Evolutionary conservation across 495 filamentous ascomycete species (phyloP).

Genomic region (Neurospora sp.): DNA sequence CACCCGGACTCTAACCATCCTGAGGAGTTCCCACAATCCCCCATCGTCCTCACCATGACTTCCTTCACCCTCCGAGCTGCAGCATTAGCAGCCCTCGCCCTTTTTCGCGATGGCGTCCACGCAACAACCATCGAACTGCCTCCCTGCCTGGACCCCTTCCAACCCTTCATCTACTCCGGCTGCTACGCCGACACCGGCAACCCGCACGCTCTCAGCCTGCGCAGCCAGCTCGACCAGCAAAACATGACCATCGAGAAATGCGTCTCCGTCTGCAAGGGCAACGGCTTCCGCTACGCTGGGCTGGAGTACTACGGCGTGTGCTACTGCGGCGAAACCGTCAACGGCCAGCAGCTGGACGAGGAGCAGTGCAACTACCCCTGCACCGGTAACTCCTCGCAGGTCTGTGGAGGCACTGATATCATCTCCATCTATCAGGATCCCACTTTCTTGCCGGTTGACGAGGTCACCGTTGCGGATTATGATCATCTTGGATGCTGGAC

Average conservation of each 20-base stretch:
- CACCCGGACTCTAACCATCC: neutral
- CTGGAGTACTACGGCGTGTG: conserved; percentile 46
- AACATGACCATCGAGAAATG: conserved; percentile 44
- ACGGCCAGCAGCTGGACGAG: conserved; percentile 21
- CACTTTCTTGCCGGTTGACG: conserved; percentile 35
- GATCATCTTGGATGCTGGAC: conserved; percentile 45
- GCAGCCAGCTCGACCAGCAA: conserved; percentile 22
- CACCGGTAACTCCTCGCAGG: conserved; percentile 32
- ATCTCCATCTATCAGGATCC: conserved; percentile 43
- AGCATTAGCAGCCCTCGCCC: conserved; percentile 22
- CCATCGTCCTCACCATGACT: conserved; percentile 9
- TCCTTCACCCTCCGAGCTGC: conserved; percentile 14
- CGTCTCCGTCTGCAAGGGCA: conserved; percentile 44
- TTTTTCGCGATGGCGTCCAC: conserved; percentile 16
- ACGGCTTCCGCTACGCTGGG: conserved; percentile 44
- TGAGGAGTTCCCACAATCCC: neutral
- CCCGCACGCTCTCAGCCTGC: conserved; percentile 30
- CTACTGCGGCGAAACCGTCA: conserved; percentile 41
- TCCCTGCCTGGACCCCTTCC: conserved; percentile 30
- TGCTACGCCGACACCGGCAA: conserved; percentile 35
- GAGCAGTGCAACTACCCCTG: conserved; percentile 36
- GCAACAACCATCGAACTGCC: conserved; percentile 31
- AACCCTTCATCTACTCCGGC: conserved; percentile 41
- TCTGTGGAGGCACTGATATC: conserved; percentile 36
- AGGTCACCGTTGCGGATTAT: conserved; percentile 35